These are phyloP conservation scores for Biscogniauxia marginata DNA, from an alignment of 2,329 filamentous ascomycete species.

Conservation along the genomic window DNA sequence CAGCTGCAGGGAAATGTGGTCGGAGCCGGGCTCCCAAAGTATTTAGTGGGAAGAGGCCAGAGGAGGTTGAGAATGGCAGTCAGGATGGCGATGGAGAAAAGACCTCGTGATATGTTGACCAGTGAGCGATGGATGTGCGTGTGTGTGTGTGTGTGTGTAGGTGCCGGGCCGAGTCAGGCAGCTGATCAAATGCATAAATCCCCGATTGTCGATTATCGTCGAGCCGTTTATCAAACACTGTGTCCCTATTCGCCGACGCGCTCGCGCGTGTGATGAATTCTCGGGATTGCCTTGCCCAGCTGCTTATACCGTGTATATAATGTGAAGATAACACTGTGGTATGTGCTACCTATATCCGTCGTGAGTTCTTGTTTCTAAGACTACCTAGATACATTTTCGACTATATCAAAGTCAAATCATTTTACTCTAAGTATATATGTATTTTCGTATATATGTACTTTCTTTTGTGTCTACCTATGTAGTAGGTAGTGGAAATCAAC, in stretches of 20 bases:
- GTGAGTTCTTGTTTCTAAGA: not conserved
- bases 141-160: constrained; percentile 6
- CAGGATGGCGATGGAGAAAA: not conserved
- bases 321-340: not conserved
- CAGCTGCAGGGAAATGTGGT: not conserved
- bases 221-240: constrained; percentile 2
- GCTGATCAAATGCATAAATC: constrained; percentile 9
- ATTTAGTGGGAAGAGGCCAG: not conserved
- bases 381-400: too few relatives aligned
- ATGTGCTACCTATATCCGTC: too few relatives aligned
- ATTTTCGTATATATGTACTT: too few relatives aligned
- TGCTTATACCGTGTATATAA: not conserved
- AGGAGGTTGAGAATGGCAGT: not conserved
- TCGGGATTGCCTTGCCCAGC: not conserved
- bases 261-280: too few relatives aligned
- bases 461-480: too few relatives aligned
- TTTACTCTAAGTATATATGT: not conserved
- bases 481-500: not conserved
- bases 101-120: not conserved
- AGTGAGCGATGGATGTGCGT: not conserved
- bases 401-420: too few relatives aligned
- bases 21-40: too few relatives aligned
- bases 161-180: constrained; percentile 10
- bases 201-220: constrained; percentile 5
- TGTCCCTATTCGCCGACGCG: too few relatives aligned